These are phyloP conservation scores for Pichia sp. DNA, from an alignment of 1,139 yeast species.

Conservation along the genomic window DNA sequence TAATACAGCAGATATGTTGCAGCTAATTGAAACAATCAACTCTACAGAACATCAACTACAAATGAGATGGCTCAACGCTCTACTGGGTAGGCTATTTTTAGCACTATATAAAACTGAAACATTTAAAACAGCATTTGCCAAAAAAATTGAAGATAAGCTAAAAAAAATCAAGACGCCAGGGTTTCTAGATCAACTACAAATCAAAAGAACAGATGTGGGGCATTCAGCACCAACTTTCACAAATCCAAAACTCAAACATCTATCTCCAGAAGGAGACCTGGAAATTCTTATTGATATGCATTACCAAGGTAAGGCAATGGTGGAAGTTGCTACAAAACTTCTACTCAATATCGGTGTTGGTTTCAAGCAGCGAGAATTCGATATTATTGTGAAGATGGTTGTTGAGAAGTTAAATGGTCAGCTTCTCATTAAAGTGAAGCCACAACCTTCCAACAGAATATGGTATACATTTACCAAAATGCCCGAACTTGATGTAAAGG, in stretches of 20 bases:
- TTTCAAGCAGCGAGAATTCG: constrained; percentile 73
- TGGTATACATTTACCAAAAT: constrained; percentile 86
- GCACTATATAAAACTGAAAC: constrained; percentile 65
- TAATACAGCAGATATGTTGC: constrained; percentile 62
- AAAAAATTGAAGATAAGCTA: constrained; percentile 61
- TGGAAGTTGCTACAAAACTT: constrained; percentile 74
- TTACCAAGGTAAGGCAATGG: constrained; percentile 66
- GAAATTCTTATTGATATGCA: constrained; percentile 52
- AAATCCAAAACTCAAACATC: constrained; percentile 58
- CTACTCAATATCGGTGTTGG: constrained; percentile 66
- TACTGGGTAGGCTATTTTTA: constrained; percentile 73
- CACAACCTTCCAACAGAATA: constrained; percentile 82
- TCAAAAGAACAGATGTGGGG: constrained; percentile 70
- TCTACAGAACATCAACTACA: constrained; percentile 78
- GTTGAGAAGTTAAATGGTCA: constrained; percentile 69
- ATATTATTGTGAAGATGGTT: constrained; percentile 64
- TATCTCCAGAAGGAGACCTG: constrained; percentile 79
- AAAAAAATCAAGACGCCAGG: constrained; percentile 80
- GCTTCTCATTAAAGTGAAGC: constrained; percentile 59
- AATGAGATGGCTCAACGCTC: constrained; percentile 85
- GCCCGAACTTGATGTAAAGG: constrained; percentile 66
- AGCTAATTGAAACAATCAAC: constrained; percentile 66
- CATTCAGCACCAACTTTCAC: constrained; percentile 73
- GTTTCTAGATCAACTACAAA: constrained; percentile 73
- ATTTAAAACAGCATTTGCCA: constrained; percentile 49